Conservation (phyloP, 2,329 filamentous ascomycete species). For the Ophiostoma fasciatum region DNA sequence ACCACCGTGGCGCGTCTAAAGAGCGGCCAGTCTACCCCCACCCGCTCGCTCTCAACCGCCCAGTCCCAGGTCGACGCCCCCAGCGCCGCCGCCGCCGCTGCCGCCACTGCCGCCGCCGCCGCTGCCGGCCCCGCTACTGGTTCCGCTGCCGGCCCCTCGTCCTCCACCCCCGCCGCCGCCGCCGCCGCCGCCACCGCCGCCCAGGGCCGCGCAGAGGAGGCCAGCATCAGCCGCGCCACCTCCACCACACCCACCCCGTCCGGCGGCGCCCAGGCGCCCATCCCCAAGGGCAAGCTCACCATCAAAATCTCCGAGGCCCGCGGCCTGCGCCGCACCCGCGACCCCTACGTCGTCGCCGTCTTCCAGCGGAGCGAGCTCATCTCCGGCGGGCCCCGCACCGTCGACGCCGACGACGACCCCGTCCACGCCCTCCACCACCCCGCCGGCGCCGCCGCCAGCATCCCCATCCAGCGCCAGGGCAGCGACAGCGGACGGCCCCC, state of each 20-base stretch:
- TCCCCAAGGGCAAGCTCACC: conserved; percentile 72
- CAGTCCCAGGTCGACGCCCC: conserved; percentile 31
- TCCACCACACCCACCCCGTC: conserved; percentile 36
- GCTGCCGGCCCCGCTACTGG: conserved; percentile 3
- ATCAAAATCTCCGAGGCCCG: conserved; percentile 81
- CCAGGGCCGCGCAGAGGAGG: conserved; percentile 12
- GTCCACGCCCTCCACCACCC: no score
- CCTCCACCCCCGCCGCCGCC: conserved; percentile 37
- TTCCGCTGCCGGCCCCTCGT: conserved; percentile 29
- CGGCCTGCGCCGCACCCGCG: conserved; percentile 64
- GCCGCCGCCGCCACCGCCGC: conserved; percentile 27
- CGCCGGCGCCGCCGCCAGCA: conserved; percentile 31
- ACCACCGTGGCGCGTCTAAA: conserved; percentile 68
- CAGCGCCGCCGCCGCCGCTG: conserved; percentile 9
- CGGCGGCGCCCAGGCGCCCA: conserved; percentile 49
- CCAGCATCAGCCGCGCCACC: conserved; percentile 31
- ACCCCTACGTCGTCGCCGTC: conserved; percentile 91
- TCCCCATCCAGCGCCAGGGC: conserved; percentile 49
- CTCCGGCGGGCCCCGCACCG: conserved; percentile 61
- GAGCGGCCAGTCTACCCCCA: conserved; percentile 85
- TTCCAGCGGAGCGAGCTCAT: conserved; percentile 97
- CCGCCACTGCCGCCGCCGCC: conserved; percentile 17
- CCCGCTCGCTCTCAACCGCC: conserved; percentile 62
- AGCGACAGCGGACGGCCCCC: conserved; percentile 68
- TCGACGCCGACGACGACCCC: conserved; percentile 44